Evolutionary conservation across 768 basidiomycete genomes (phyloP), one percentile per base, ranked within the genome.

Genomic region (Leccinum disarticulatum): DNA sequence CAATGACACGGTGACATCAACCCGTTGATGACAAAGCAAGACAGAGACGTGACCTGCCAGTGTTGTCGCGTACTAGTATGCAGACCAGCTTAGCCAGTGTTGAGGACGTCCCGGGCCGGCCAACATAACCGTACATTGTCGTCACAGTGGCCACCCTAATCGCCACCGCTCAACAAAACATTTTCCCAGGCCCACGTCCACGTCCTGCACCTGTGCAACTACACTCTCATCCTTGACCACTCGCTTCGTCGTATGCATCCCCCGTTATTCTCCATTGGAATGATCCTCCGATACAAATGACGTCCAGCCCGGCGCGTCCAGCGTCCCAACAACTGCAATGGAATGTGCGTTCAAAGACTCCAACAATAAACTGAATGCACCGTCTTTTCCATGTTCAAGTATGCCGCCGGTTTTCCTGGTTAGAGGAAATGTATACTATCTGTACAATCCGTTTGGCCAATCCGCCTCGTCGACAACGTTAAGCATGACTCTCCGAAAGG

Each of bases 281-380:
- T 90, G 87, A 59, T 77, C 77, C 59, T 91, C 87, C 64, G 87
- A 88, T 38, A 92, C 90, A 63, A 91, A 86, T 27, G 90, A 73
- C 0, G 84, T 90, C 72, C 90, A 89, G 59, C 89, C 87, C 0
- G 84, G 80, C 7, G 91, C 81, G 50, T 84, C 82, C 3, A 94
- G 77, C 0, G 87, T 81, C 4, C 91, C 91, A 33, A 92, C 83
- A 25, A 91, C 83, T 83, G 52, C 13, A 46, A 30, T 36, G 8
- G 36, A 61, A 56, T 36, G 55, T 10, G n/a, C 28, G 31, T 38
- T 9, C 25, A 25, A 25, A 57, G 6, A 38, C 41, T 35, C 41
- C 30, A 55, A 54, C 38, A 43, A 43, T 10, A n/a, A 43, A 43
- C 41, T 15, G 9, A 43, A n/a, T 90, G 90, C 61, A 85, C 77